Evolutionary conservation across 257 asterid genomes (phyloP), one percentile per base, ranked within the genome.

Genomic region (Schizonepeta tenuifolia): DNA sequence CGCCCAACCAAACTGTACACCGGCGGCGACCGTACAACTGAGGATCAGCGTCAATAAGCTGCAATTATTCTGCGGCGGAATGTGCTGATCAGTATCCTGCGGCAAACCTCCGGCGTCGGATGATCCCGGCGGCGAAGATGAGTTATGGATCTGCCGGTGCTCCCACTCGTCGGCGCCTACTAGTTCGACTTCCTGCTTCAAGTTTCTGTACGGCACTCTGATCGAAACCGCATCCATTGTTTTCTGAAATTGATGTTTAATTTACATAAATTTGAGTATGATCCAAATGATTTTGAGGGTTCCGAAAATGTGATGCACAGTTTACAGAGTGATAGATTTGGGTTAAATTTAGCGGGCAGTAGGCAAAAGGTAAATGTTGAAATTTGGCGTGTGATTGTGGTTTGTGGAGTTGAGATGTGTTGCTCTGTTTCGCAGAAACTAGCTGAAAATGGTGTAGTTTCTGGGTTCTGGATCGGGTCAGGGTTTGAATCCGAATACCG

Each of bases 1-100:
- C 49, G 99, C 99, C 98, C 99, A 95, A 8, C 99, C 99, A 69
- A 95, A 95, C 71, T 95, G 99, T 15, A 95, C 99, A 18, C 99
- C 99, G 7, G 99, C 99, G 31, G 99, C 99, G 80, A 95, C 91
- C 77, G 96, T 82, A 79, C 99, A 92, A 67, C 96, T 88, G 64
- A 92, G 92, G 67, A 90, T 86, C 85, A 95, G 73, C 75, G 87
- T 83, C 51, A 76, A 9, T 51, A 95, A 78, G 81, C 93, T 84
- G 77, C 85, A 83, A 2, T 79, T 75, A 75, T 69, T 53, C 73
- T 67, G 86, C 77, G 83, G 86, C 68, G 74, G 49, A 31, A 46
- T 73, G 69, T 28, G 71, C 51, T 46, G 76, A 72, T 69, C 76
- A 38, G 83, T 82, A 74, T 55, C 85, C 78, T 80, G 68, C 24